Evolutionary conservation across 306 rosid species (phyloP).

Genomic region (Quercus alba): DNA sequence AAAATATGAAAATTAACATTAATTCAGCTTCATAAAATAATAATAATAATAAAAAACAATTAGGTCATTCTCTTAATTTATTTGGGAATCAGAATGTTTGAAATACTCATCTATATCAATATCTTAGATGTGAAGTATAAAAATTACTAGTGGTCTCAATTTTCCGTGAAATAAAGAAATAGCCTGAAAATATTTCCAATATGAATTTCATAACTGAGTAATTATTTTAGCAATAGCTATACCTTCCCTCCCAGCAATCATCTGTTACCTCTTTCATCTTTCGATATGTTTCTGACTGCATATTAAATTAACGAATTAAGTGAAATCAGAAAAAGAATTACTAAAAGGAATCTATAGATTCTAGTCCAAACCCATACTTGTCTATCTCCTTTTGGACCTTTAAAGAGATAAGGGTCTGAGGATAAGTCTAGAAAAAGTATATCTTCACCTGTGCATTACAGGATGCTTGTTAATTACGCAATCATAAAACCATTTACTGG

Average conservation of each 20-base stretch:
- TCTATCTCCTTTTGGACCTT: slow-evolving; percentile 79
- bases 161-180: background rate
- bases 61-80: background rate
- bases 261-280: slow-evolving; percentile 85
- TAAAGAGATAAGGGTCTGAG: slow-evolving; percentile 71
- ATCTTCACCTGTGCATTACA: slow-evolving; percentile 61
- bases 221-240: background rate
- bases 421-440: slow-evolving; percentile 82
- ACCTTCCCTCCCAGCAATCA: slow-evolving; percentile 97
- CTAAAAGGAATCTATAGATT: slow-evolving; percentile 6
- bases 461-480: slow-evolving; percentile 17
- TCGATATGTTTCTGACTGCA: slow-evolving; percentile 89
- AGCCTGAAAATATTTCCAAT: background rate
- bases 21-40: slow-evolving; percentile 14
- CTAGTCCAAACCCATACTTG: slow-evolving; percentile 51
- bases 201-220: background rate
- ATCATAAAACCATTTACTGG: background rate
- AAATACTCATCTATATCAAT: background rate
- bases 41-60: background rate
- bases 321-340: background rate
- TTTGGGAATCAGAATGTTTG: background rate
- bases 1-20: slow-evolving; percentile 23
- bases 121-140: background rate
- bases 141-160: background rate
- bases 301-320: slow-evolving; percentile 17